phyloP scores from a whole-genome alignment of 2,329 filamentous ascomycete genomes.

The Plectosphaerella cucumerina region DNA sequence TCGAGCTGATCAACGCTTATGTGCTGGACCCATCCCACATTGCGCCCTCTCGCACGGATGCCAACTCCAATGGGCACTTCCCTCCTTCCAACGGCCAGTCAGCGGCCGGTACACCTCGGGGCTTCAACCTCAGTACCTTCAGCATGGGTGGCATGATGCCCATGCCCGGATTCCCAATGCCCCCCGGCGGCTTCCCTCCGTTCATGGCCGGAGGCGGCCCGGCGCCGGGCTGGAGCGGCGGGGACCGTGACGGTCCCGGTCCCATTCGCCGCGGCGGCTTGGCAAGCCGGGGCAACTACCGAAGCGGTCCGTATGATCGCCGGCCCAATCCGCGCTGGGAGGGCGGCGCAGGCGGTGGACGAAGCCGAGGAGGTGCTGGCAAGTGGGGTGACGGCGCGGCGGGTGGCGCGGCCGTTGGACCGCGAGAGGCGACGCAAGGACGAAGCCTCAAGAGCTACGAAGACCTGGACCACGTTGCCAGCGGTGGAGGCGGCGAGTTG shows the following conservation, averaged over 20 bases:
- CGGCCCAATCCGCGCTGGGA: conserved; percentile 53
- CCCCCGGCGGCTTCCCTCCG: conserved; percentile 40
- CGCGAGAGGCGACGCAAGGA: conserved; percentile 86
- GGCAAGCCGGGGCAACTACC: conserved; percentile 48
- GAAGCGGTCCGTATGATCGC: conserved; percentile 71
- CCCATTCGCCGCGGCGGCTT: conserved; percentile 65
- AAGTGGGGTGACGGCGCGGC: conserved; percentile 71
- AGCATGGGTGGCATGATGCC: conserved; percentile 54
- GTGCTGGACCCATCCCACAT: conserved; percentile 94
- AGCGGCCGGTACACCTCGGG: conserved; percentile 79
- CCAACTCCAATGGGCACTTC: conserved; percentile 94
- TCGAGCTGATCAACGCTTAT: conserved; percentile 88
- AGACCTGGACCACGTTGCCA: conserved; percentile 82
- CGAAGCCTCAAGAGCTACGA: conserved; percentile 96
- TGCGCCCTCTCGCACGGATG: conserved; percentile 85
- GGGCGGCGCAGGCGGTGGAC: conserved; percentile 47
- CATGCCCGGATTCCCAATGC: conserved; percentile 55
- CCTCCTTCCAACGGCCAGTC: conserved; percentile 73
- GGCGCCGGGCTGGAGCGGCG: conserved; percentile 45
- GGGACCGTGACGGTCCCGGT: conserved; percentile 56
- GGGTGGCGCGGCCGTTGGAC: conserved; percentile 73
- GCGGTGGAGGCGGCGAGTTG: conserved; percentile 73
- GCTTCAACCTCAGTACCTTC: conserved; percentile 81
- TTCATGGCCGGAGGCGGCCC: conserved; percentile 51
- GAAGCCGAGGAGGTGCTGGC: conserved; percentile 46